Percentiles rank a stretch among this genome's conserved stretches.
These are phyloP conservation scores for Leishmania martiniquensis DNA, from an alignment of 208 protist genomes.

Conservation along the genomic window DNA sequence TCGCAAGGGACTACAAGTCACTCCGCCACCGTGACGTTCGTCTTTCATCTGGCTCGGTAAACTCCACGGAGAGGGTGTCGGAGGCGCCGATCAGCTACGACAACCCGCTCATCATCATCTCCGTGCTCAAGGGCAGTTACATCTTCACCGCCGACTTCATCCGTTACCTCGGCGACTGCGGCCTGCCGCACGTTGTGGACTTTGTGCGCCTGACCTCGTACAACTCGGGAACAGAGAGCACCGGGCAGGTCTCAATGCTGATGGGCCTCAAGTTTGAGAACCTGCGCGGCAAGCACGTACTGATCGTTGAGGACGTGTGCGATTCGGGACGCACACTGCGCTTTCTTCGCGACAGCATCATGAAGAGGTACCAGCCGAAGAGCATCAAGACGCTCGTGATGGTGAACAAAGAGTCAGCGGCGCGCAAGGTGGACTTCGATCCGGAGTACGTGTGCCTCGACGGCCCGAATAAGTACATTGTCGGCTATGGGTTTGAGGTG, in stretches of 20 bases:
- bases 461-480: slow-evolving; percentile 82
- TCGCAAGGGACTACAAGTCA: slow-evolving; percentile 71
- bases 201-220: slow-evolving; percentile 88
- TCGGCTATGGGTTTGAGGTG: slow-evolving; percentile 94
- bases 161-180: slow-evolving; percentile 74
- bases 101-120: slow-evolving; percentile 87
- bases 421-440: slow-evolving; percentile 57
- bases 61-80: neutral
- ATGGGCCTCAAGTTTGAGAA: slow-evolving; percentile 58
- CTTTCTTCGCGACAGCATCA: slow-evolving; percentile 56
- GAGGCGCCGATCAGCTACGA: slow-evolving; percentile 68
- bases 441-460: slow-evolving; percentile 70
- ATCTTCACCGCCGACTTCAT: slow-evolving; percentile 91
- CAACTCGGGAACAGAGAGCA: slow-evolving; percentile 63
- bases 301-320: slow-evolving; percentile 91
- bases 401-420: slow-evolving; percentile 73
- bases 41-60: slow-evolving; percentile 10
- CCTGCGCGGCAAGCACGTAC: slow-evolving; percentile 79
- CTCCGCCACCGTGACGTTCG: slow-evolving; percentile 51
- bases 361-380: slow-evolving; percentile 49
- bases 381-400: slow-evolving; percentile 76
- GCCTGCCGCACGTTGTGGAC: slow-evolving; percentile 80
- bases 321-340: slow-evolving; percentile 83
- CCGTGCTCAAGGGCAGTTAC: slow-evolving; percentile 92
- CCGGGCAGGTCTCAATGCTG: slow-evolving; percentile 62